Base-by-base conservation (phyloP, 495 filamentous ascomycete species). In the Daldinia grandis region DNA sequence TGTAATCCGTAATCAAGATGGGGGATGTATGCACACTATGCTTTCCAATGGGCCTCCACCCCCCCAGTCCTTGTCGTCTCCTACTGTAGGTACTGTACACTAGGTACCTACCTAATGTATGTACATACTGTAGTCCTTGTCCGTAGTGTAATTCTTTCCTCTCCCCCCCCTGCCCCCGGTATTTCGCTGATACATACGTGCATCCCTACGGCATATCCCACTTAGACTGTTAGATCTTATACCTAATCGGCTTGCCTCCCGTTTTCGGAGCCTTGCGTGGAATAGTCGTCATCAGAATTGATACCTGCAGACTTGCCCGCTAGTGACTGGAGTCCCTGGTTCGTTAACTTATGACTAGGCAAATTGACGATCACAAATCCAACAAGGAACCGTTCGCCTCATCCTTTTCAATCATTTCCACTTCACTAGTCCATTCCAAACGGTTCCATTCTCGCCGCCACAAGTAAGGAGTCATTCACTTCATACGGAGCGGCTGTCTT, bases 261-360 rank as follows among this genome's bases (percentile, higher is more conserved):
- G 74, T 62, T 76, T 72, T 76, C 74, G 74, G 74, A 76, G 74
- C 74, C 74, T 76, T 71, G 71, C 65, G 60, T 58, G 59, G 72
- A 60, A 69, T 68, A 68, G 66, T 74, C 74, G 68, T 76, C 74
- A 76, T 76, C 61, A 67, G 57, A 59, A 70, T 12, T 68, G 64
- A 65, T 72, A 72, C 58, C 69, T 67, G 38, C 47, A 28, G 31
- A 54, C 51, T 56, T 59, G 44, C 54, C 49, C 49, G 49, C 58
- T 66, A 66, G 64, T 44, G 56, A 58, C 62, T 51, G 42, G 42
- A 58, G 33, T 54, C 53, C 59, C 49, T 65, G 60, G 67, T 70
- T 70, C 44, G 38, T 62, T 71, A 58, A 54, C 62, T 63, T 61
- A 71, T 71, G 62, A 62, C 60, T 31, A 47, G 54, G 58, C 53